Evolutionary conservation across 2,329 filamentous ascomycete species (phyloP).

Genomic region (Myriangium duriaei): DNA sequence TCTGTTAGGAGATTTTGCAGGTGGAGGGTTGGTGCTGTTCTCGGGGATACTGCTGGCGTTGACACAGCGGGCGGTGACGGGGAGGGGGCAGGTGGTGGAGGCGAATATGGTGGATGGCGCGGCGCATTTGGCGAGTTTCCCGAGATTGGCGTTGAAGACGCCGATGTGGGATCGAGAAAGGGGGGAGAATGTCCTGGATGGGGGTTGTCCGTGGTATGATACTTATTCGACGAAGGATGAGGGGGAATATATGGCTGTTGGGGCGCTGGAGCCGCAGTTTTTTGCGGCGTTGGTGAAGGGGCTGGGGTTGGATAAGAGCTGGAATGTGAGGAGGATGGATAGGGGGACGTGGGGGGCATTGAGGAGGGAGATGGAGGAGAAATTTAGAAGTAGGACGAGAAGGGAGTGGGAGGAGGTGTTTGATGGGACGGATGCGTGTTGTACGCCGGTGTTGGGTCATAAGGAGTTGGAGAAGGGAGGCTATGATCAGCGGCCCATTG

Average conservation of each 20-base stretch:
- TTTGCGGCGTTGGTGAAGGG: slow-evolving; percentile 56
- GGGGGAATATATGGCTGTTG: slow-evolving; percentile 74
- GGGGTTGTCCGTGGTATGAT: slow-evolving; percentile 78
- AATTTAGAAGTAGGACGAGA: slow-evolving; percentile 59
- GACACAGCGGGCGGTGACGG: slow-evolving; percentile 49
- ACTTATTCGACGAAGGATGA: slow-evolving; percentile 71
- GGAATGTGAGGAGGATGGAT: slow-evolving; percentile 44
- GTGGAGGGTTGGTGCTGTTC: slow-evolving; percentile 71
- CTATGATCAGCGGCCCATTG: slow-evolving; percentile 58
- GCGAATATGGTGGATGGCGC: slow-evolving; percentile 94
- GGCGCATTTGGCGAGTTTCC: slow-evolving; percentile 66
- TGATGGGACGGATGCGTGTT: slow-evolving; percentile 84
- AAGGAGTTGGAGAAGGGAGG: slow-evolving; percentile 52
- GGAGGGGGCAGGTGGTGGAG: slow-evolving; percentile 77
- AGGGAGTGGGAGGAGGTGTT: slow-evolving; percentile 76
- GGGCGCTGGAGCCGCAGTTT: slow-evolving; percentile 80
- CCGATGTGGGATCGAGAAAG: slow-evolving; percentile 50
- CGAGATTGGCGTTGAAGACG: slow-evolving; percentile 53
- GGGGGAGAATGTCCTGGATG: slow-evolving; percentile 69
- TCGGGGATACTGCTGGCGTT: slow-evolving; percentile 73
- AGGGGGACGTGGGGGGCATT: slow-evolving; percentile 56
- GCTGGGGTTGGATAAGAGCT: slow-evolving; percentile 43
- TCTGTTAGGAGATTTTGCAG: slow-evolving; percentile 80
- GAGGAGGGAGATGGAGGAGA: slow-evolving; percentile 43
- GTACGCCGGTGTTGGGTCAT: slow-evolving; percentile 73